Conservation (phyloP, 176 grass and related monocot species). For the Bolboschoenus planiculmis region DNA sequence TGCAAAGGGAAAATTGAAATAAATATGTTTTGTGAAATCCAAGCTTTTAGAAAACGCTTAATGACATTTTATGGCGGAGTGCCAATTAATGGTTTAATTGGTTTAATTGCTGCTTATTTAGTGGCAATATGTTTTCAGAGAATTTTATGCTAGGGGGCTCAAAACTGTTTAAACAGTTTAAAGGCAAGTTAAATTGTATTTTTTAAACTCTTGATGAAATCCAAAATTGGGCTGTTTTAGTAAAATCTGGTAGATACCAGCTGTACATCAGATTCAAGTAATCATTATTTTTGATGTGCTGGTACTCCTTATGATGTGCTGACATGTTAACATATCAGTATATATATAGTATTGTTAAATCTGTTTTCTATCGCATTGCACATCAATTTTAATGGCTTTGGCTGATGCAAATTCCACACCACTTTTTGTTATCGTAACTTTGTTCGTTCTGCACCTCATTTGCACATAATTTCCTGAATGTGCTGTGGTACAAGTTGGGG, state of each 20-base stretch:
- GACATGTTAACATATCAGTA: background rate
- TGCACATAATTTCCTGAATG: background rate
- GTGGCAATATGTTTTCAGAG: background rate
- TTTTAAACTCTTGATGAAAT: background rate
- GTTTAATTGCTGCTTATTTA: background rate
- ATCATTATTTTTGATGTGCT: background rate
- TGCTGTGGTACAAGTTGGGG: background rate
- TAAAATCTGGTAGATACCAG: background rate
- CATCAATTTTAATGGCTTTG: background rate
- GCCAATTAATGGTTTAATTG: background rate
- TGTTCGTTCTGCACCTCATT: background rate
- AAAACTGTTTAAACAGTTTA: background rate
- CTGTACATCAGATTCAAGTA: background rate
- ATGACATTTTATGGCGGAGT: background rate
- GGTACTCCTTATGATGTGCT: background rate
- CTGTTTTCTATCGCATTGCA: background rate
- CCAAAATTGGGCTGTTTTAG: background rate
- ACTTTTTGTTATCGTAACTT: background rate
- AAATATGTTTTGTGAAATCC: background rate
- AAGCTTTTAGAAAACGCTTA: background rate
- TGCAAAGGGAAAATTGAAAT: background rate
- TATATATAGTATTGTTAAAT: background rate
- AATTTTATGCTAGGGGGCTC: background rate
- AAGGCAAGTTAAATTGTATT: background rate
- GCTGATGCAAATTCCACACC: background rate